A percentile compares a stretch with the other conserved stretches of the same genome.
Conservation (phyloP, 169 alveolate species). For the Plasmodium vivax region DNA sequence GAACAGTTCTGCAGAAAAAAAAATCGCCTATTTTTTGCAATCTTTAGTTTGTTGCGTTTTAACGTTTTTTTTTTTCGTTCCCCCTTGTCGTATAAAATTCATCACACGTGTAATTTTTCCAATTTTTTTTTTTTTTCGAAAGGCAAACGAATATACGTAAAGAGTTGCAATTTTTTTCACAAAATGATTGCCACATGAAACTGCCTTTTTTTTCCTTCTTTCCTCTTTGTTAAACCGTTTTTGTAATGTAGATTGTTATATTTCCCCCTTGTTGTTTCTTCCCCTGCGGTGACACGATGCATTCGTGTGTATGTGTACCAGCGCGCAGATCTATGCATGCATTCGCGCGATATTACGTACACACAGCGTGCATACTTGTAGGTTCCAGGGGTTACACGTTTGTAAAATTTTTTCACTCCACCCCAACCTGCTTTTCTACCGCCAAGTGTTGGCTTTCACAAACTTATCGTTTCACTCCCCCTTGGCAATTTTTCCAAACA, state of each 20-base stretch:
- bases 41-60: neutral
- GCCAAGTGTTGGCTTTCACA: neutral
- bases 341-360: neutral
- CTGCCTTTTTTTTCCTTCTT: neutral
- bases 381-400: neutral
- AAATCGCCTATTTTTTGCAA: neutral
- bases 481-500: neutral
- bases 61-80: neutral
- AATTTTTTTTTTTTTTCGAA: neutral
- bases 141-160: neutral
- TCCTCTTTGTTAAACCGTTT: neutral
- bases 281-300: neutral
- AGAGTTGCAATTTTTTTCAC: neutral
- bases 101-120: neutral
- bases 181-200: conserved; percentile 15
- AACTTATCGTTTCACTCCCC: neutral
- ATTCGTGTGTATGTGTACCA: neutral
- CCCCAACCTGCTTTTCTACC: neutral
- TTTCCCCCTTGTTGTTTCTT: neutral
- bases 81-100: neutral
- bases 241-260: neutral
- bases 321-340: neutral
- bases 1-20: neutral
- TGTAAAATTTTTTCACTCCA: neutral
- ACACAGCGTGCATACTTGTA: neutral